Base-by-base conservation (phyloP, 179 eudicot genomes). In the Gypsophila paniculata region DNA sequence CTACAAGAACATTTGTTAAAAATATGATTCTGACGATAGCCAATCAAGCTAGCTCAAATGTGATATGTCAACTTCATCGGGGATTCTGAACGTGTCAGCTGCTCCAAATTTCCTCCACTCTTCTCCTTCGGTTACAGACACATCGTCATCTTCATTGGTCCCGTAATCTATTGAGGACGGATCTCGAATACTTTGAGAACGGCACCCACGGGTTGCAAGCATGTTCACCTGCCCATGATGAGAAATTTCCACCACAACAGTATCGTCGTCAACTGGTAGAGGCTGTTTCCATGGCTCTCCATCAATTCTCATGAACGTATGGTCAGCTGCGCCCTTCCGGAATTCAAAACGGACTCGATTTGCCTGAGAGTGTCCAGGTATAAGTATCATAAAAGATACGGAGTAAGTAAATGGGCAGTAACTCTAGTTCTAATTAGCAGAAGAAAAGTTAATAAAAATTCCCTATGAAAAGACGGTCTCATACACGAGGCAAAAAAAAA, bases 221-320 rank as follows among this genome's bases (percentile, higher is more conserved):
- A 95, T 90, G 74, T 74, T 86, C 2, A 90, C 96, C 75, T 89
- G 97, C 26, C 91, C 82, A 67, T 71, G 82, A 72, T 88, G 91
- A 15, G 99, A 90, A 59, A 95, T 90, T 61, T 90, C 98, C 1
- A 92, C 85, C 49, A 86, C 85, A 57, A 90, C 90, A 0, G 93
- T 82, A 38, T 93, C 98, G 68, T 90, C 96, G 53, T 90, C 84
- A 42, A 63, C 78, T 0, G 98, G 96, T 21, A 93, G 87, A 19
- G 98, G 97, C 52, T 95, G 97, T 73, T 89, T 90, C 99, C 98
- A 93, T 51, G 98, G 99, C 66, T 95, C 98, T 22, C 98, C 99
- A 64, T 95, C 99, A 21, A 93, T 85, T 76, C 99, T 86, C 99
- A 95, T 92, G 77, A 46, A 95, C 0, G 93, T 86, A 53, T 87